These are phyloP conservation scores for Trifolium dubium DNA, from an alignment of 306 rosid genomes.

Conservation along the genomic window DNA sequence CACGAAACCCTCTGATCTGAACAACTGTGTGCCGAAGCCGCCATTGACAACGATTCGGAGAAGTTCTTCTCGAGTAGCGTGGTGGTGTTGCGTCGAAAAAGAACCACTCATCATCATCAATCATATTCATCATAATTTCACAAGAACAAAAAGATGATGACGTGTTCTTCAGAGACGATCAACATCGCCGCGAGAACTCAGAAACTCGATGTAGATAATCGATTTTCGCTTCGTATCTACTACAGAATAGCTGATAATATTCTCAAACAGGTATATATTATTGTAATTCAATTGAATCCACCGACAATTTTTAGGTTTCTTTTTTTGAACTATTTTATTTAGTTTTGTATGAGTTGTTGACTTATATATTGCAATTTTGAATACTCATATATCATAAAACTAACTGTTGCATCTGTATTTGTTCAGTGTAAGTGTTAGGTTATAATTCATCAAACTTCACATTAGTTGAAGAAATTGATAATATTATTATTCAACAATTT, in stretches of 20 bases:
- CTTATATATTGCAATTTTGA: constrained; percentile 35
- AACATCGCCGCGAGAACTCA: constrained; percentile 77
- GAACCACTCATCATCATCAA: constrained; percentile 20
- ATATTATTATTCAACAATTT: not conserved
- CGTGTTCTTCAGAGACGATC: constrained; percentile 66
- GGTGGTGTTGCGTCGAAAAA: constrained; percentile 29
- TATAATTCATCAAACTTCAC: constrained; percentile 9
- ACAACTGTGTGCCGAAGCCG: constrained; percentile 42
- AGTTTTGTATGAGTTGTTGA: constrained; percentile 1
- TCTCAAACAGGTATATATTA: constrained; percentile 80
- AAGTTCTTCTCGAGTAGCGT: not conserved
- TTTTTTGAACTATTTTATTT: no score
- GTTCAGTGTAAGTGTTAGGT: constrained; percentile 19
- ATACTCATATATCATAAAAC: not conserved
- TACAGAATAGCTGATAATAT: constrained; percentile 82
- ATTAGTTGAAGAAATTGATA: constrained; percentile 13
- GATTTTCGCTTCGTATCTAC: constrained; percentile 81
- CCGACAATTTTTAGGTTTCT: not conserved
- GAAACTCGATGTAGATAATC: constrained; percentile 74
- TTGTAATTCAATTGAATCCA: constrained; percentile 11
- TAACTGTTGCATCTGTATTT: constrained; percentile 6
- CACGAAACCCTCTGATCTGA: constrained; percentile 35
- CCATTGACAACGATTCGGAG: constrained; percentile 51
- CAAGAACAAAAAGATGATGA: constrained; percentile 46
- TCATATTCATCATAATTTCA: not conserved